Conservation (phyloP, 768 basidiomycete genomes). For the Candolleomyces aberdarensis region DNA sequence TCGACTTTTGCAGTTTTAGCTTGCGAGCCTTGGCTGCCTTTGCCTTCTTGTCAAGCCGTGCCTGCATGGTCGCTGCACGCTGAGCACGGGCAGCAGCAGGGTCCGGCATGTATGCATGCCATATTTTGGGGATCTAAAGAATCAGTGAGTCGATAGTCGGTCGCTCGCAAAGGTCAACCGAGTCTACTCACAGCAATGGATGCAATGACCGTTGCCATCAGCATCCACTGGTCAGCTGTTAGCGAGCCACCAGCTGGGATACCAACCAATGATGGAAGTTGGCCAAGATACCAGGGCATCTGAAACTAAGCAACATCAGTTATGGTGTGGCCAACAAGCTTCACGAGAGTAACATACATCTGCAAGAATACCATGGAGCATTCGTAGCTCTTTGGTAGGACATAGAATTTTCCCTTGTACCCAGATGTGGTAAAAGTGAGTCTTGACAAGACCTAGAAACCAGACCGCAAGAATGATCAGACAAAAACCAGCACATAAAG, state of each 20-base stretch:
- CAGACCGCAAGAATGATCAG: too few species aligned
- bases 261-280: slow-evolving; percentile 23
- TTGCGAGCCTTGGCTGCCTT: background rate
- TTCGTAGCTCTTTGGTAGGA: background rate
- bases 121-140: background rate
- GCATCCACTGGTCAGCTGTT: slow-evolving; percentile 32
- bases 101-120: background rate
- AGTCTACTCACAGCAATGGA: slow-evolving; percentile 23
- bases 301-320: background rate
- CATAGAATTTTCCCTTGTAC: background rate
- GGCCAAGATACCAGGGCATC: background rate
- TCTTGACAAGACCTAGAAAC: background rate
- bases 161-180: too few species aligned
- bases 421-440: background rate
- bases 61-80: background rate
- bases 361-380: background rate
- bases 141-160: too few species aligned
- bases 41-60: background rate
- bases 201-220: slow-evolving; percentile 23
- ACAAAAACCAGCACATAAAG: too few species aligned
- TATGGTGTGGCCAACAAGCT: too few species aligned
- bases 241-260: slow-evolving; percentile 31
- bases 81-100: background rate
- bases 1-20: too few species aligned
- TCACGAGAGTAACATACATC: background rate